Conservation (phyloP, 768 basidiomycete species). For the Pisolithus microcarpus region DNA sequence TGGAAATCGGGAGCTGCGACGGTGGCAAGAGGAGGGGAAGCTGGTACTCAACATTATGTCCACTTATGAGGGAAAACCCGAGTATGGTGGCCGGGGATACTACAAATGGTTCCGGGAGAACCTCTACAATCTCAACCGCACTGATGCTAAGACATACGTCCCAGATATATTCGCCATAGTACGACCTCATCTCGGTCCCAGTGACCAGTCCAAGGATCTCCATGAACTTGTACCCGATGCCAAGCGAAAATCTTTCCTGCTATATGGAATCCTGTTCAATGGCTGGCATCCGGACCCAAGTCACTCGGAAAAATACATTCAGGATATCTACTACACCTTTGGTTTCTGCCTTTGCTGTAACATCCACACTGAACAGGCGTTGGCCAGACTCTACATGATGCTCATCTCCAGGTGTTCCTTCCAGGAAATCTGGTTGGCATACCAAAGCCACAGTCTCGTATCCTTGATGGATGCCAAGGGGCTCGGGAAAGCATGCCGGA, state of each 20-base stretch:
- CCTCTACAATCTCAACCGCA: slow-evolving; percentile 20
- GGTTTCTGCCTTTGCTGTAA: slow-evolving; percentile 10
- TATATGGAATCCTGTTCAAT: neutral
- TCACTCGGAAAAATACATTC: neutral
- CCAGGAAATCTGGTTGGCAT: no score
- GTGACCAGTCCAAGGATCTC: neutral
- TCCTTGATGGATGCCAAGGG: no score
- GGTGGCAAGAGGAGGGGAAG: slow-evolving; percentile 24
- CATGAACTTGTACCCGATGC: neutral
- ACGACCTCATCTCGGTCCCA: neutral
- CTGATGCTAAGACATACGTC: neutral
- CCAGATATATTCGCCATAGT: neutral
- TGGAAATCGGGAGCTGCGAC: slow-evolving; percentile 18
- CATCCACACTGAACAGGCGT: neutral
- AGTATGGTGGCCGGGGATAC: slow-evolving; percentile 16
- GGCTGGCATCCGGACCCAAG: neutral
- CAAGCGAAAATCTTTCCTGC: neutral
- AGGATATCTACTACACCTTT: slow-evolving; percentile 2
- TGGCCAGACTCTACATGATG: neutral
- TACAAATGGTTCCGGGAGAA: slow-evolving; percentile 31
- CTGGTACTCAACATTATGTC: slow-evolving; percentile 26
- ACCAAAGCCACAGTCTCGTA: no score
- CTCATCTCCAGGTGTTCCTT: no score
- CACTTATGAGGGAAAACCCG: slow-evolving; percentile 17
- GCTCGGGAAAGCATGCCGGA: no score